A percentile compares a stretch with the other conserved stretches of the same genome.
Evolutionary conservation across 176 grass and related monocot genomes (phyloP).

Genomic region (Oryza meridionalis): DNA sequence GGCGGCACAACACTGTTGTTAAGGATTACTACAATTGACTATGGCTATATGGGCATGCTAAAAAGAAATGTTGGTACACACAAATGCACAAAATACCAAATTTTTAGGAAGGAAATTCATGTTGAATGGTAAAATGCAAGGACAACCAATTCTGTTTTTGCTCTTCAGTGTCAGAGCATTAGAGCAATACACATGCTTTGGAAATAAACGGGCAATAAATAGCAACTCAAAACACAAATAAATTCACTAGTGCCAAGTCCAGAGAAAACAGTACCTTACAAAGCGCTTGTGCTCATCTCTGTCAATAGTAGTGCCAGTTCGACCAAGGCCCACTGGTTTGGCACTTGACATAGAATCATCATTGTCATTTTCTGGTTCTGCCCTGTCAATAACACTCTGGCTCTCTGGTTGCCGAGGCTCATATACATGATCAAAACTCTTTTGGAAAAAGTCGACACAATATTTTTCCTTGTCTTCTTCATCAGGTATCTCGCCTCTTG

Average conservation of each 20-base stretch:
- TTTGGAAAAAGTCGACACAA: constrained; percentile 97
- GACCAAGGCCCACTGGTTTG: constrained; percentile 71
- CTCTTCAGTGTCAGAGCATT: background rate
- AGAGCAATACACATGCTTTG: background rate
- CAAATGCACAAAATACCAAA: background rate
- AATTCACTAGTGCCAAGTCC: background rate
- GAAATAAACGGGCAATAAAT: background rate
- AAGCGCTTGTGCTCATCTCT: constrained; percentile 90
- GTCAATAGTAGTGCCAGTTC: constrained; percentile 53
- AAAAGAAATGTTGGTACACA: background rate
- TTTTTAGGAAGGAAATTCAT: background rate
- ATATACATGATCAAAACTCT: constrained; percentile 58
- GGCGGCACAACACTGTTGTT: background rate
- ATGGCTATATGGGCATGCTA: background rate
- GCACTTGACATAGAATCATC: constrained; percentile 51
- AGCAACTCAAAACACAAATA: background rate
- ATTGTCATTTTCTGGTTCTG: constrained; percentile 53
- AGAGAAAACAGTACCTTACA: constrained; percentile 76
- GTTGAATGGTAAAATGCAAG: background rate
- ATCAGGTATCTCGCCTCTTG: constrained; percentile 76
- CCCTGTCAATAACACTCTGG: constrained; percentile 24
- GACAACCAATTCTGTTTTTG: background rate
- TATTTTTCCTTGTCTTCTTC: constrained; percentile 96
- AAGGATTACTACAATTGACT: background rate
- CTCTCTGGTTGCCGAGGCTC: constrained; percentile 52